Evolutionary conservation across 2,329 filamentous ascomycete genomes (phyloP), one percentile per base, ranked within the genome.

Genomic region (Thermomyces lanuginosus): DNA sequence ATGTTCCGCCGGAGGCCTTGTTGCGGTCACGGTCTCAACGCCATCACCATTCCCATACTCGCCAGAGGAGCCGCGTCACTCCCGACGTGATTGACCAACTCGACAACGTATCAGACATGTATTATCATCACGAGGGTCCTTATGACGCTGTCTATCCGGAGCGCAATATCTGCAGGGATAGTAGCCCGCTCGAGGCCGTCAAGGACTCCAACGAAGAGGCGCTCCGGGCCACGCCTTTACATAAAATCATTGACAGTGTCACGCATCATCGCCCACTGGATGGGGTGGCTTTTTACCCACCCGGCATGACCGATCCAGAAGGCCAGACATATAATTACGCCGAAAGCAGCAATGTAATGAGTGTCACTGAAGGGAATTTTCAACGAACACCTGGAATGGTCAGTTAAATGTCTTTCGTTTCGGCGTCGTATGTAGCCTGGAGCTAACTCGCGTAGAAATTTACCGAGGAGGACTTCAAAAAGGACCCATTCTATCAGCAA

Each of bases 81-180:
- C 67, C 80, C 2, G 84, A 95, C 49, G 62, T 64, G 6, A 89
- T 95, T 42, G 86, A 93, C 48, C 59, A 61, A 4, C 69, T 95
- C 1, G 86, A 92, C 46, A 63, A 60, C 28, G 58, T 65, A 2
- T 51, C 66, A n/a, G 66, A 68, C 26, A 64, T 64, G 10, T 55
- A 64, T 2, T 92, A 92, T 51, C 86, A 93, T 50, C 86, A 95
- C 43, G 80, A 76, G 36, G 84, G 86, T 0, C 86, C 86, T 0
- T 95, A 79, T 41, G 86, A 95, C 47, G 81, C 84, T 6, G 76
- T 80, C 2, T 63, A 81, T 27, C 61, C 76, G 1, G 69, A 77
- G 8, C 68, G 80, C 24, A 93, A 93, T 54, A 61, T 56, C 3
- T 62, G 71, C 41, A 63, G 59, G 40, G 57, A 62, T 29, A 55